These are phyloP conservation scores for Penicillium bovifimosum DNA, from an alignment of 495 filamentous ascomycete species.

Conservation along the genomic window DNA sequence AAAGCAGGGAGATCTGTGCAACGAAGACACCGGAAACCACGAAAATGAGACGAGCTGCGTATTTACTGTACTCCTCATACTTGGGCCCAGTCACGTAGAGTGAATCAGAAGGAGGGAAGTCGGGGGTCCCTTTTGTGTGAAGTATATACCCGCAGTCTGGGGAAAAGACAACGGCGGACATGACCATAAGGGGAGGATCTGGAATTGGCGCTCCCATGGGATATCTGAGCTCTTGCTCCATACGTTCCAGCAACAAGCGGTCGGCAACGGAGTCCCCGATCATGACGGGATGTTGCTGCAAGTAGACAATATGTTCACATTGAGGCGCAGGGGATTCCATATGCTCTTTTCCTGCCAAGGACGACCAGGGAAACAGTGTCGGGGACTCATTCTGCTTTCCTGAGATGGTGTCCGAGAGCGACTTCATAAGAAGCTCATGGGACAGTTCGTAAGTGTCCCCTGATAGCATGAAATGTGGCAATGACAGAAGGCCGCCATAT, in stretches of 20 bases:
- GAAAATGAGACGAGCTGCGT: conserved; percentile 62
- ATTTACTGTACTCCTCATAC: conserved; percentile 63
- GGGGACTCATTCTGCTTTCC: conserved; percentile 49
- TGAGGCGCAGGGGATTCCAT: conserved; percentile 58
- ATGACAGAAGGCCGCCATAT: conserved; percentile 78
- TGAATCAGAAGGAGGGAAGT: conserved; percentile 56
- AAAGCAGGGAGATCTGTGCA: conserved; percentile 67
- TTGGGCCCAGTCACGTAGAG: conserved; percentile 73
- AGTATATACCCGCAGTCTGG: conserved; percentile 90
- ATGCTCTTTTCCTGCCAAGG: conserved; percentile 51
- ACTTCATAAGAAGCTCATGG: conserved; percentile 62
- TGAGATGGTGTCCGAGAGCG: conserved; percentile 58
- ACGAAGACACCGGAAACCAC: conserved; percentile 58
- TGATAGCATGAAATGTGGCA: conserved; percentile 76
- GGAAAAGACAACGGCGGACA: conserved; percentile 85
- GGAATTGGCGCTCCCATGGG: conserved; percentile 76
- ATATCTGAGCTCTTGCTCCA: conserved; percentile 80
- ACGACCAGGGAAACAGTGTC: conserved; percentile 59
- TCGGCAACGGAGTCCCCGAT: conserved; percentile 33
- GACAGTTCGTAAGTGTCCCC: conserved; percentile 60
- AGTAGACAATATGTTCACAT: conserved; percentile 84
- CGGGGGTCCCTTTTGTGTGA: conserved; percentile 78
- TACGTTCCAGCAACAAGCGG: conserved; percentile 48
- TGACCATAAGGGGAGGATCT: conserved; percentile 60
- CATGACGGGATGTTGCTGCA: conserved; percentile 67